Conservation (phyloP, 176 grass and related monocot species). For the Elymus sibiricus region DNA sequence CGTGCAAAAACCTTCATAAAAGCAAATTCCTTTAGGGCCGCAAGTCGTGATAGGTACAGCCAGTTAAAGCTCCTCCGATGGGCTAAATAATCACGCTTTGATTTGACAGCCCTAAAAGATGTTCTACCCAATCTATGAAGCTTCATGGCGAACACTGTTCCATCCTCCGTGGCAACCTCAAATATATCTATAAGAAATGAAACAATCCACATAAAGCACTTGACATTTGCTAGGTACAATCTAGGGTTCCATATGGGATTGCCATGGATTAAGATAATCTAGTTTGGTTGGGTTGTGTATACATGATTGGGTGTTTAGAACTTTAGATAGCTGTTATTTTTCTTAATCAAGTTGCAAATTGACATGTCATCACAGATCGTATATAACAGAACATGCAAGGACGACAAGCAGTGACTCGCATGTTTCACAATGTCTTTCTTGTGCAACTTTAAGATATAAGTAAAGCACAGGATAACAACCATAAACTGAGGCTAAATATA, state of each 20-base stretch:
- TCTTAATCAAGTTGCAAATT: not conserved
- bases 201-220: not conserved
- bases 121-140: slow-evolving; percentile 92
- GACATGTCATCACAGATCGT: not conserved
- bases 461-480: not conserved
- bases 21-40: slow-evolving; percentile 86
- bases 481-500: not conserved
- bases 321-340: not conserved
- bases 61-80: slow-evolving; percentile 85
- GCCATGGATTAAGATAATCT: not conserved
- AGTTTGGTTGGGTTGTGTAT: not conserved
- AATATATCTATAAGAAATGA: slow-evolving; percentile 60
- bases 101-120: slow-evolving; percentile 93
- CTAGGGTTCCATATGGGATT: not conserved
- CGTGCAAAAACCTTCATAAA: slow-evolving; percentile 74
- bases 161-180: slow-evolving; percentile 88
- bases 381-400: not conserved
- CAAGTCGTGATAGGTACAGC: slow-evolving; percentile 82
- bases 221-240: not conserved
- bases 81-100: slow-evolving; percentile 90
- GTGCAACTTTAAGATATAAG: not conserved
- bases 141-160: slow-evolving; percentile 85
- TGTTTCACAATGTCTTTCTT: not conserved
- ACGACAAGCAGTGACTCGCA: not conserved
- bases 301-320: not conserved